Conservation (phyloP, 2,329 filamentous ascomycete genomes). For the Fusarium dlaminii region DNA sequence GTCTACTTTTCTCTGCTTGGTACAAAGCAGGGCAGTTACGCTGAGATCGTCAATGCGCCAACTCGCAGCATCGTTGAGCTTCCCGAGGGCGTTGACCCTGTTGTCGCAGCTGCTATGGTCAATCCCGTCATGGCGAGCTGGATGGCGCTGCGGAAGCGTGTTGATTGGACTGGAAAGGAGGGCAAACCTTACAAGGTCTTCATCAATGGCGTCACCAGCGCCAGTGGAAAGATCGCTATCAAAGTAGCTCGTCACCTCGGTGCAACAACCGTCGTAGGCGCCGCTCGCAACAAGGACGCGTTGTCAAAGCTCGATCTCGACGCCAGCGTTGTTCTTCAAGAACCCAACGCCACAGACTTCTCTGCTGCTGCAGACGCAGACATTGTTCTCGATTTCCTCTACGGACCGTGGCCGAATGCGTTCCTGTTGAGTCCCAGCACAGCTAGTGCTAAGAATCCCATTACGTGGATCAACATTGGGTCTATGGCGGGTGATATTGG, state of each 20-base stretch:
- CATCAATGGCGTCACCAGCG: conserved; percentile 63
- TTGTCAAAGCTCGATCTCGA: conserved; percentile 58
- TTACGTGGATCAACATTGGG: conserved; percentile 65
- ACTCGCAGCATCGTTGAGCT: conserved; percentile 51
- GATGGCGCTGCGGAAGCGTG: conserved; percentile 64
- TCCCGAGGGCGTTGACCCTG: conserved; percentile 56
- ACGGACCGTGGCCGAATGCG: conserved; percentile 55
- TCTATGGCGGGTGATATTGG: conserved; percentile 52
- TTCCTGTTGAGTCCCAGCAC: conserved; percentile 54
- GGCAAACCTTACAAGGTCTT: conserved; percentile 57
- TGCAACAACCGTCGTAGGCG: conserved; percentile 60
- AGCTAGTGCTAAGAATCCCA: conserved; percentile 46
- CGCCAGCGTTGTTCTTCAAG: conserved; percentile 54
- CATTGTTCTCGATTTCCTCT: conserved; percentile 67
- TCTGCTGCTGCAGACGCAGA: conserved; percentile 57
- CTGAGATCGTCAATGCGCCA: conserved; percentile 60
- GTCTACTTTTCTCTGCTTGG: conserved; percentile 58
- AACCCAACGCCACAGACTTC: conserved; percentile 56
- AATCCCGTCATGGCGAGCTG: conserved; percentile 66
- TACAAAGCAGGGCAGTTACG: conserved; percentile 55
- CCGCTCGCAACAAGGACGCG: conserved; percentile 57
- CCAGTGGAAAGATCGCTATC: conserved; percentile 61
- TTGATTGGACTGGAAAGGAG: conserved; percentile 40
- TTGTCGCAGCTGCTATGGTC: conserved; percentile 60
- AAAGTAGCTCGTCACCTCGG: conserved; percentile 58